Percentiles rank a stretch among this genome's conserved stretches.
Conservation (phyloP, 73 alveolate genomes). For the Effrenium voratum region DNA sequence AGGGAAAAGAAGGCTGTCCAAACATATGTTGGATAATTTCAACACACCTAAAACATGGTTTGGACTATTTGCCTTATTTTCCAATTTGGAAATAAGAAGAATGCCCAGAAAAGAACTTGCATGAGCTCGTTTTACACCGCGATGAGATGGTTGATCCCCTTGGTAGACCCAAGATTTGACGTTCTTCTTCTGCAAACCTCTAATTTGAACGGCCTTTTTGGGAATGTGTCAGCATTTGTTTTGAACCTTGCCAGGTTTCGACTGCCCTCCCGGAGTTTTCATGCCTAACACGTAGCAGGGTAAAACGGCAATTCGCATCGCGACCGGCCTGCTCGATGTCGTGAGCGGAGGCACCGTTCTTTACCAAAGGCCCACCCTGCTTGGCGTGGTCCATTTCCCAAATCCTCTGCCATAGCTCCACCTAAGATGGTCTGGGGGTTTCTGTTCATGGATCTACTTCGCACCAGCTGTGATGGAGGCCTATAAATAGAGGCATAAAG, state of each 20-base stretch:
- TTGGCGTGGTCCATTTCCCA: not conserved
- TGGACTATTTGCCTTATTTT: not conserved
- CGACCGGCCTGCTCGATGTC: slow-evolving; percentile 11
- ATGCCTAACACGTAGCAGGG: not conserved
- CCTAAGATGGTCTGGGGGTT: not conserved
- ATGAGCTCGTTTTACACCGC: too few species aligned
- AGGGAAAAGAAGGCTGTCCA: not conserved
- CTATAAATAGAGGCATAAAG: not conserved
- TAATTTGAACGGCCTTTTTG: too few species aligned
- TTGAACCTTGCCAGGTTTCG: not conserved
- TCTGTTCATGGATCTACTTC: not conserved
- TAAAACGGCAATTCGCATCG: not conserved
- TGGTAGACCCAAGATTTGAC: not conserved
- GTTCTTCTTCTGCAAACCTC: not conserved
- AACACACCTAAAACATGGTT: not conserved
- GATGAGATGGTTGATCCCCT: too few species aligned
- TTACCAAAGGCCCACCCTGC: not conserved
- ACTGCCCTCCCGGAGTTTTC: not conserved
- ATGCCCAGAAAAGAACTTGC: not conserved
- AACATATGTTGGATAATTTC: not conserved
- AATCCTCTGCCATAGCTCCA: not conserved
- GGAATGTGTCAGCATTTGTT: not conserved
- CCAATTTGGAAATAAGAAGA: not conserved
- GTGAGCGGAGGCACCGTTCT: not conserved
- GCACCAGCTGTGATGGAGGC: not conserved